Percentiles rank a stretch among this genome's conserved stretches.
These are phyloP conservation scores for Sporothrix brasiliensis DNA, from an alignment of 2,329 filamentous ascomycete species.

Conservation along the genomic window DNA sequence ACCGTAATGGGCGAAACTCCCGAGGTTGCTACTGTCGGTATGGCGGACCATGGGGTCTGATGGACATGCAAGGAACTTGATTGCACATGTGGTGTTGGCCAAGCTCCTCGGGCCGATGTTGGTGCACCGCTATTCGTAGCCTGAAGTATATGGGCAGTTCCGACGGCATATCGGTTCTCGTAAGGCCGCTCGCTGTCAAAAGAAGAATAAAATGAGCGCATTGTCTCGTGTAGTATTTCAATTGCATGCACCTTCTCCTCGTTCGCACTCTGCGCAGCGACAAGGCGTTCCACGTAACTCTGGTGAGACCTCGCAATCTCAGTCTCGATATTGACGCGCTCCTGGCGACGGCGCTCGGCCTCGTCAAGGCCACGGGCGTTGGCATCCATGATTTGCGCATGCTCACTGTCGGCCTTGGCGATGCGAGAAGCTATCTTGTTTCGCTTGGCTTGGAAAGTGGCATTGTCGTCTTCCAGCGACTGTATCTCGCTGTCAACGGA, in stretches of 20 bases:
- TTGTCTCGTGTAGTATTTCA: conserved; percentile 42
- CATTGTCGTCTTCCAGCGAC: conserved; percentile 65
- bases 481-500: conserved; percentile 65
- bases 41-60: conserved; percentile 22
- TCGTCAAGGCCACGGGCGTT: conserved; percentile 67
- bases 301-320: conserved; percentile 53
- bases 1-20: conserved; percentile 31
- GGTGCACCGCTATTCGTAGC: neutral
- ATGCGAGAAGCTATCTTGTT: conserved; percentile 74
- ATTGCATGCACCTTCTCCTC: conserved; percentile 49
- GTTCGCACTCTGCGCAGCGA: conserved; percentile 44
- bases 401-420: conserved; percentile 71
- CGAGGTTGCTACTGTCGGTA: conserved; percentile 1
- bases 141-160: conserved; percentile 6
- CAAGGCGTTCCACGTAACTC: conserved; percentile 48
- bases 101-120: conserved; percentile 16
- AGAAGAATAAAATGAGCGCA: conserved; percentile 49
- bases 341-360: conserved; percentile 61
- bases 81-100: conserved; percentile 32
- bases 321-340: conserved; percentile 52
- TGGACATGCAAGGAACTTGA: conserved; percentile 10
- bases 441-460: conserved; percentile 65
- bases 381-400: conserved; percentile 69
- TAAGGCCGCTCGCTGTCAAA: conserved; percentile 48
- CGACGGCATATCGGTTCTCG: conserved; percentile 41